phyloP scores from a whole-genome alignment of 805 yeast genomes.

The Vanderwaltozyma yarrowii region DNA sequence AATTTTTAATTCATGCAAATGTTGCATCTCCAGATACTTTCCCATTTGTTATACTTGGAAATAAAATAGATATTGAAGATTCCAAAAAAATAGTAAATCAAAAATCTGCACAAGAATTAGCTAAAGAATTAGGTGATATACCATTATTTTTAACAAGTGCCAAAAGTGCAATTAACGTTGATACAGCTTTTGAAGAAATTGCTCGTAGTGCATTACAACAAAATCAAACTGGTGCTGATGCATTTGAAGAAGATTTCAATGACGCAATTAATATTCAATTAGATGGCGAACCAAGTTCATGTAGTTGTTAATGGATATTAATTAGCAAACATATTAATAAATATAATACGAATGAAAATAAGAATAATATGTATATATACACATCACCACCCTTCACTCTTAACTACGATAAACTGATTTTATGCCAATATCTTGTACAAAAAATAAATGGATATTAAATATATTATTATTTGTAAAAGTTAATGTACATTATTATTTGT shows the following conservation, averaged over 20 bases:
- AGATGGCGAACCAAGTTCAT: slow-evolving; percentile 67
- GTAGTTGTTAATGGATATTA: slow-evolving; percentile 50
- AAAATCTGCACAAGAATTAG: slow-evolving; percentile 51
- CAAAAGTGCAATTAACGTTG: slow-evolving; percentile 90
- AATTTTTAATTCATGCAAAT: slow-evolving; percentile 86
- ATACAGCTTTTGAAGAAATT: slow-evolving; percentile 89
- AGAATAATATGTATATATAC: too few relatives aligned
- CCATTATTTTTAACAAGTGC: slow-evolving; percentile 98
- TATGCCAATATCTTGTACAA: too few relatives aligned
- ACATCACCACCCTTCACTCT: too few relatives aligned
- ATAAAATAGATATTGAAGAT: slow-evolving; percentile 91
- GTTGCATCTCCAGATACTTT: slow-evolving; percentile 89
- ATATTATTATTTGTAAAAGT: neutral
- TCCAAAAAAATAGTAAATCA: slow-evolving; percentile 61
- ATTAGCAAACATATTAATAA: too few relatives aligned
- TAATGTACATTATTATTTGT: neutral
- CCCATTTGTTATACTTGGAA: slow-evolving; percentile 92
- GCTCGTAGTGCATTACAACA: slow-evolving; percentile 94
- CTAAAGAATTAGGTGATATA: slow-evolving; percentile 58
- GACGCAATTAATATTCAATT: slow-evolving; percentile 94
- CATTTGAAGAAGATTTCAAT: slow-evolving; percentile 84
- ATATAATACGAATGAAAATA: too few relatives aligned
- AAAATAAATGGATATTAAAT: too few relatives aligned
- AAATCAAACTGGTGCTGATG: slow-evolving; percentile 59
- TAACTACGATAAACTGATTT: too few relatives aligned